phyloP scores from a whole-genome alignment of 2,329 filamentous ascomycete genomes.

The Colletotrichum sp. region DNA sequence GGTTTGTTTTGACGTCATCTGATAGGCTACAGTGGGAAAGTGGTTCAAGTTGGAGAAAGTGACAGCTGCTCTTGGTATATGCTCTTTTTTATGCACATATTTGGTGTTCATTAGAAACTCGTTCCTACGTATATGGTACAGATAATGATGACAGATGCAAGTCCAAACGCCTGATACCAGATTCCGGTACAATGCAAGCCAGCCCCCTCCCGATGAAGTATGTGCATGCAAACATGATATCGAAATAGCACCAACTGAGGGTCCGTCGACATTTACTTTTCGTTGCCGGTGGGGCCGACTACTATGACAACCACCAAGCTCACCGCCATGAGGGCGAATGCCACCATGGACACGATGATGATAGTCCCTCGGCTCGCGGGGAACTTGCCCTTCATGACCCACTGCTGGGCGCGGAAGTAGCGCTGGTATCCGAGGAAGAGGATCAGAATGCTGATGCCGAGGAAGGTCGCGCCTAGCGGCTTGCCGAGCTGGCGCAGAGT shows the following conservation, averaged over 20 bases:
- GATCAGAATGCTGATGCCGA: conserved; percentile 77
- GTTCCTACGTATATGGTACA: neutral
- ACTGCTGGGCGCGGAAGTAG: conserved; percentile 80
- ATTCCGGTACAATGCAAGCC: neutral
- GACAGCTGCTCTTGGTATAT: neutral
- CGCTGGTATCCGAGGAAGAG: conserved; percentile 79
- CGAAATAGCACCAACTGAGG: neutral
- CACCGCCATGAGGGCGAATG: conserved; percentile 66
- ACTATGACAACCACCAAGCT: conserved; percentile 65
- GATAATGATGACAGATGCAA: neutral
- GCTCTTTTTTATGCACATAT: neutral
- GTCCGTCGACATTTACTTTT: neutral
- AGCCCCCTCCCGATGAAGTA: neutral
- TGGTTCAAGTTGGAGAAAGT: neutral
- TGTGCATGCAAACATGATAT: neutral
- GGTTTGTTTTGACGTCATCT: conserved; percentile 14
- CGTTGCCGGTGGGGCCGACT: conserved; percentile 43
- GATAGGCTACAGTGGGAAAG: neutral
- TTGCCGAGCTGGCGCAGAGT: conserved; percentile 70
- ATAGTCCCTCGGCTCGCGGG: conserved; percentile 80
- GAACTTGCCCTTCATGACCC: conserved; percentile 81
- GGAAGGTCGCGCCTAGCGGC: conserved; percentile 77
- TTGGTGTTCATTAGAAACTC: neutral
- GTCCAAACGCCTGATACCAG: neutral
- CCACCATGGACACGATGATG: conserved; percentile 70